phyloP scores from a whole-genome alignment of 225 moss, liverwort and hornwort species.

The Straminergon stramineum region DNA sequence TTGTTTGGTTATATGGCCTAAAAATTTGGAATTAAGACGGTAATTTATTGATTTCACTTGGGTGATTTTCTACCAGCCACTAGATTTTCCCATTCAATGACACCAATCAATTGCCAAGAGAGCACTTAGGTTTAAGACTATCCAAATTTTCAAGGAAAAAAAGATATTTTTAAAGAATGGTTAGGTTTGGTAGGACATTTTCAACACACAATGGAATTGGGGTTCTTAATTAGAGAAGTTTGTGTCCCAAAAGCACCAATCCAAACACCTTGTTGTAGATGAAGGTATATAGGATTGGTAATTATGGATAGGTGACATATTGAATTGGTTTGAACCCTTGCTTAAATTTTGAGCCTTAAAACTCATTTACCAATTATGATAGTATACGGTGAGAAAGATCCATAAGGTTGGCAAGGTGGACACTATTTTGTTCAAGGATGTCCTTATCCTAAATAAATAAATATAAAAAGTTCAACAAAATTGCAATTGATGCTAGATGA shows the following conservation, averaged over 20 bases:
- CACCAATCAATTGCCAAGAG: background rate
- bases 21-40: too few relatives aligned
- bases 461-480: background rate
- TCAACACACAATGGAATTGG: background rate
- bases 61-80: too few relatives aligned
- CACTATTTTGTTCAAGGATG: background rate
- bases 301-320: background rate
- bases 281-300: background rate
- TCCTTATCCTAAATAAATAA: background rate
- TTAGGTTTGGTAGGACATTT: background rate
- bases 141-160: background rate
- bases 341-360: background rate
- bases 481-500: background rate
- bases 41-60: too few relatives aligned
- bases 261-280: background rate
- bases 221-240: background rate
- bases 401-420: background rate
- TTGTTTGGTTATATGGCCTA: too few relatives aligned
- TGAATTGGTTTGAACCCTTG: background rate
- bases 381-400: fast-evolving
- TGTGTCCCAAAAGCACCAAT: background rate
- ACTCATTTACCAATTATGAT: background rate
- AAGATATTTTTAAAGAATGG: background rate
- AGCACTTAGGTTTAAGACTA: fast-evolving
- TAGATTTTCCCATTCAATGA: fast-evolving